Percentiles rank a stretch among this genome's conserved stretches.
Evolutionary conservation across 257 asterid species (phyloP).

Genomic region (Oldenlandia corymbosa): DNA sequence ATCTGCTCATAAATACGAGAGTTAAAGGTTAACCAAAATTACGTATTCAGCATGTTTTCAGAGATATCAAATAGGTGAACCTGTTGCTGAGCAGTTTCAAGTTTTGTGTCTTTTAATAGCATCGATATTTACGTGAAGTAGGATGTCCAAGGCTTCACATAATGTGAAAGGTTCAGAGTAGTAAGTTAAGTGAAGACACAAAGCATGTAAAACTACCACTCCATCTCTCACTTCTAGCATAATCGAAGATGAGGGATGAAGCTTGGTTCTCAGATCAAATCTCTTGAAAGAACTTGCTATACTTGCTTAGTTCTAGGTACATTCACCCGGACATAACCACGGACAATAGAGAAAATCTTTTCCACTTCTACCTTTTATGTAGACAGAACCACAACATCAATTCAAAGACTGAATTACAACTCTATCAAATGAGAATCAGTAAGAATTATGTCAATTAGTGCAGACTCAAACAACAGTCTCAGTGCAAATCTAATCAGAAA

Average conservation of each 20-base stretch:
- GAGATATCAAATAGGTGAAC: neutral
- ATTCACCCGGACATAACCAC: neutral
- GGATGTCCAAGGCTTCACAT: too few species aligned
- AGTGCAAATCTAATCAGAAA: neutral
- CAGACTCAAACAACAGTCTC: neutral
- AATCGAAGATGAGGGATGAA: neutral
- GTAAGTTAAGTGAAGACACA: too few species aligned
- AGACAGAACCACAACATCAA: neutral
- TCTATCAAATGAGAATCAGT: neutral
- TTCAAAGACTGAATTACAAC: neutral
- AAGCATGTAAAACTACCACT: neutral
- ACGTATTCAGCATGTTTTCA: neutral
- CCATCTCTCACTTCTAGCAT: neutral
- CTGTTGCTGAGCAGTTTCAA: neutral
- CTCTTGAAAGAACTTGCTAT: neutral
- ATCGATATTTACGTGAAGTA: too few species aligned
- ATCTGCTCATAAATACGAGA: constrained; percentile 23
- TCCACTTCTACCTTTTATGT: neutral
- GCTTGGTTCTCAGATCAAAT: neutral
- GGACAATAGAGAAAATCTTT: neutral
- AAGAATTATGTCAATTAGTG: neutral
- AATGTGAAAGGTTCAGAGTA: too few species aligned
- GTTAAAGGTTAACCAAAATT: too few species aligned
- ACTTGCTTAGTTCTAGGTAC: neutral
- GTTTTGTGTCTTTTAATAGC: too few species aligned